Evolutionary conservation across 371 early-diverging fungal species (phyloP).

Genomic region (Saksenaea vasiformis): DNA sequence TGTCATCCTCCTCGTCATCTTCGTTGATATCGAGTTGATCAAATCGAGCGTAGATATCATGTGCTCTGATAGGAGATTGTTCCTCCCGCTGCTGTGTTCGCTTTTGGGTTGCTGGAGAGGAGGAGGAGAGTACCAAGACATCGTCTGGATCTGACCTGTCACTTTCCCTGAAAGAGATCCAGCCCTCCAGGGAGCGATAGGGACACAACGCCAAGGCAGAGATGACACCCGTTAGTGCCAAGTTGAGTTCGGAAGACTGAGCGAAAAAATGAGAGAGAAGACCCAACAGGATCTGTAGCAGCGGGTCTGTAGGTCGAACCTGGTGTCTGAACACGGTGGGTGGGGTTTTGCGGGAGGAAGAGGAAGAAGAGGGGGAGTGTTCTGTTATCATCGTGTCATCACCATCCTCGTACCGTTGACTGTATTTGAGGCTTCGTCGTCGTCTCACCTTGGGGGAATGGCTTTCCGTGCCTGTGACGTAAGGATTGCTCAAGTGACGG

Average conservation of each 20-base stretch:
- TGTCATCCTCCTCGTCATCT: conserved; percentile 37
- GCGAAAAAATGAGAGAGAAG: conserved; percentile 72
- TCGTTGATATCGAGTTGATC: conserved; percentile 20
- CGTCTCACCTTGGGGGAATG: conserved; percentile 14
- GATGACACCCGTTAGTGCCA: conserved; percentile 84
- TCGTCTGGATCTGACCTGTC: conserved; percentile 37
- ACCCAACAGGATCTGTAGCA: conserved; percentile 59
- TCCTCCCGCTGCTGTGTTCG: conserved; percentile 2
- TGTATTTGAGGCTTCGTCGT: conserved; percentile 52
- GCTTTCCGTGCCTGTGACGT: not conserved
- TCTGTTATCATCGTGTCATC: not conserved
- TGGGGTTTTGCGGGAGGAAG: conserved; percentile 17
- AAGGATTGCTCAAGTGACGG: conserved; percentile 26
- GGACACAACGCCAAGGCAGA: conserved; percentile 75
- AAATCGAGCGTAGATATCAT: conserved; percentile 27
- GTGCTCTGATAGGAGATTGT: conserved; percentile 17
- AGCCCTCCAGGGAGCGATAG: conserved; percentile 65
- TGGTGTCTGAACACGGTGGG: conserved; percentile 39
- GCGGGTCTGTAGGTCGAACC: conserved; percentile 57
- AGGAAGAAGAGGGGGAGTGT: no score
- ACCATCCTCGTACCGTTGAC: conserved; percentile 31
- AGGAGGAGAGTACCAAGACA: conserved; percentile 27
- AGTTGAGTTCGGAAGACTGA: conserved; percentile 80
- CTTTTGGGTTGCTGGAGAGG: conserved; percentile 1
- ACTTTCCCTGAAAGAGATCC: conserved; percentile 65